Conservation (phyloP, 768 basidiomycete species). For the Udeniomyces megalosporus region DNA sequence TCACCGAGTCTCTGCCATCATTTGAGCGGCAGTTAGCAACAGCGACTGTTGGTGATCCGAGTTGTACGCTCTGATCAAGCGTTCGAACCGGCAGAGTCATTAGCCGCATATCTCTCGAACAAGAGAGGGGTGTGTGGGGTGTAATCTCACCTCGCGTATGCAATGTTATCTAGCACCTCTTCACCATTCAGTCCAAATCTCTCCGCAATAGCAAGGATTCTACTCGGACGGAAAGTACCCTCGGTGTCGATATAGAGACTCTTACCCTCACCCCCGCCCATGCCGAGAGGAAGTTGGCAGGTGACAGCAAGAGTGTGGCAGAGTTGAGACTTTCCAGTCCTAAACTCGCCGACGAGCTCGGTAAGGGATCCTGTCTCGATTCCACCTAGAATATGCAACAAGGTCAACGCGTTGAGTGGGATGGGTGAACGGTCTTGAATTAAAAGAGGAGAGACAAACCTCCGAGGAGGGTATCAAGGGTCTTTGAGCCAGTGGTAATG, state of each 20-base stretch:
- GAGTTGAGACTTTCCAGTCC: conserved; percentile 94
- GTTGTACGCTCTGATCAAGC: conserved; percentile 64
- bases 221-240: conserved; percentile 93
- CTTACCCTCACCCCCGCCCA: conserved; percentile 99
- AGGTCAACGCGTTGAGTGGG: background rate
- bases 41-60: conserved; percentile 90
- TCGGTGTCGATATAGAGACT: conserved; percentile 98
- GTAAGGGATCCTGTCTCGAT: conserved; percentile 98
- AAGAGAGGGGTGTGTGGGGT: background rate
- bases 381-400: conserved; percentile 41
- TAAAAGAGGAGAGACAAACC: conserved; percentile 40
- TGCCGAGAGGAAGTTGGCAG: conserved; percentile 87
- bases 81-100: background rate
- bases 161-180: conserved; percentile 94
- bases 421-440: too few species aligned
- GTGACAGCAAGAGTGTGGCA: conserved; percentile 97
- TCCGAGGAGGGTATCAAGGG: conserved; percentile 85
- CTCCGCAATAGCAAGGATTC: conserved; percentile 85
- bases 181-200: conserved; percentile 93
- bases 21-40: conserved; percentile 79
- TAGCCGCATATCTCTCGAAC: background rate
- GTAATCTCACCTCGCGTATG: conserved; percentile 49
- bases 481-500: conserved; percentile 92
- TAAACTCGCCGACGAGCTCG: conserved; percentile 93
- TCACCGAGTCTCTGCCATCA: conserved; percentile 97